phyloP scores from a whole-genome alignment of 306 rosid species.

The Glycine soja region DNA sequence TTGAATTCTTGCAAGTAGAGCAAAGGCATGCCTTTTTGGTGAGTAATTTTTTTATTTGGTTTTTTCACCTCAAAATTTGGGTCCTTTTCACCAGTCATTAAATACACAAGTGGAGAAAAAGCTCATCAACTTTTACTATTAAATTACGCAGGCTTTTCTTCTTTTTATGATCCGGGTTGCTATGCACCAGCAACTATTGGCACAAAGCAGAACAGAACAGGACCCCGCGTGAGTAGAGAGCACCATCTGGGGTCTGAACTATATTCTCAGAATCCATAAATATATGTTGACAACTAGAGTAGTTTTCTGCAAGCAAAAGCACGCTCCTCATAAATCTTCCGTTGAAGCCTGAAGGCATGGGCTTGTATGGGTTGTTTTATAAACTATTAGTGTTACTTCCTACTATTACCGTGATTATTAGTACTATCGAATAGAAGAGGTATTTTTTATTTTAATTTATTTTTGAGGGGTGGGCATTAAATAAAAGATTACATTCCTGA shows the following conservation, averaged over 20 bases:
- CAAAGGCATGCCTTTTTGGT: slow-evolving; percentile 49
- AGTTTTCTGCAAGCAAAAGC: slow-evolving; percentile 42
- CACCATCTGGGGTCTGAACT: slow-evolving; percentile 40
- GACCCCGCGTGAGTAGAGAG: slow-evolving; percentile 49
- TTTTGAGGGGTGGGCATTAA: neutral
- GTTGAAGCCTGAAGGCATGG: slow-evolving; percentile 19
- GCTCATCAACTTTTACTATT: slow-evolving; percentile 55
- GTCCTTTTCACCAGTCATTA: slow-evolving; percentile 37
- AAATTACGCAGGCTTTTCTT: slow-evolving; percentile 31
- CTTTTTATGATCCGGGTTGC: slow-evolving; percentile 48
- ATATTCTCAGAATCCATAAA: slow-evolving; percentile 4
- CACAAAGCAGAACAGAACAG: slow-evolving; percentile 12
- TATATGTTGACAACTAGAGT: neutral
- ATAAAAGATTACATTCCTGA: no score
- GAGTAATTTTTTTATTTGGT: neutral
- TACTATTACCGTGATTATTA: neutral
- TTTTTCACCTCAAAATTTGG: neutral
- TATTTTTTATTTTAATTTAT: neutral
- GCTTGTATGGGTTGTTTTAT: slow-evolving; percentile 37
- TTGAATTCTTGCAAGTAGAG: slow-evolving; percentile 52
- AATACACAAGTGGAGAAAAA: slow-evolving; percentile 53
- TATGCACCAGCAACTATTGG: slow-evolving; percentile 43
- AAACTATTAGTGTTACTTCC: slow-evolving; percentile 7
- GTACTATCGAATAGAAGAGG: neutral
- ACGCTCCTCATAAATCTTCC: slow-evolving; percentile 29